Evolutionary conservation across 345 rosid species (phyloP), one percentile per base, ranked within the genome.

Genomic region (Laguncularia racemosa): DNA sequence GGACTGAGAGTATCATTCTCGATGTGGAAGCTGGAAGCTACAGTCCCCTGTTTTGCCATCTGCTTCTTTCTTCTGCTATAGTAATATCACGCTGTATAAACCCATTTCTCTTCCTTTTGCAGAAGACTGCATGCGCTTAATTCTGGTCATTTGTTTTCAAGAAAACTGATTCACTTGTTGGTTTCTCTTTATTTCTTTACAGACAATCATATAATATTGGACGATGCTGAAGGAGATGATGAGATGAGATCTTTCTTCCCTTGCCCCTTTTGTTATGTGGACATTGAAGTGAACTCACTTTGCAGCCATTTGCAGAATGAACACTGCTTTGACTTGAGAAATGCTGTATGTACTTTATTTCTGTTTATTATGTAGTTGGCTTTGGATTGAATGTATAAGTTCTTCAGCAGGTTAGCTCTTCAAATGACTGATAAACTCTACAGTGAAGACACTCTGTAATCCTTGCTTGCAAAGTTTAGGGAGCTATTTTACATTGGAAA

Each of bases 231-330:
- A 57, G 84, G 75, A 55, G 88, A 82, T 52, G 84, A 76, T 0
- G 77, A 82, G 64, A 17, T 58, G 12, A 72, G 65, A 66, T 73
- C 72, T 73, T 68, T 61, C 66, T 69, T 76, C 62, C 75, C 75
- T 3, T 77, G 83, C 57, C 91, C 85, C 62, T 81, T 76, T 67
- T 84, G 90, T 57, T 75, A 81, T 16, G 66, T 76, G 61, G 84
- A 78, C 13, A 70, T 78, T 50, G 86, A 81, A 56, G 45, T 77
- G 33, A 67, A 71, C 44, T 21, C 60, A 48, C 61, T 84, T 28
- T 79, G 86, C 47, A 65, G 58, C 67, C 86, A 78, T 64, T 70
- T 78, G 62, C 81, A 73, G 69, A 80, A 81, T 19, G 84, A 78
- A 20, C 90, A 84, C 71, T 76, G 78, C 73, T 84, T 84, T 67